Conservation (phyloP, 257 asterid species). For the Solanum okadae region DNA sequence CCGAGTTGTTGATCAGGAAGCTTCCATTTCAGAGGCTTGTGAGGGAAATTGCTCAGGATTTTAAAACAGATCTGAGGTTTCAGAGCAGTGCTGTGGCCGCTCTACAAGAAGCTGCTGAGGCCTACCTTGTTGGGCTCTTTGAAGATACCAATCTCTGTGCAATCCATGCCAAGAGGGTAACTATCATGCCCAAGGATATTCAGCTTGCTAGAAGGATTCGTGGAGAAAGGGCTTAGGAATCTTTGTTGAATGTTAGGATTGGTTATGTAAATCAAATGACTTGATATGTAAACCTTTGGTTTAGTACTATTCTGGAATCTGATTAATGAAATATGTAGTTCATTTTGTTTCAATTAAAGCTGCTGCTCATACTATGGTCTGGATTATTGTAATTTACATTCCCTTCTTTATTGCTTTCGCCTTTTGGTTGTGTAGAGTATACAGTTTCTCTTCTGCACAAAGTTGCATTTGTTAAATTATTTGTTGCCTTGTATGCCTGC, state of each 20-base stretch:
- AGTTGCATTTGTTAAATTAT: too few species aligned
- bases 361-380: too few species aligned
- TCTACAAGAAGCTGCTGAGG: not conserved
- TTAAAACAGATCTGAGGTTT: not conserved
- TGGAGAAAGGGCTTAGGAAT: not conserved
- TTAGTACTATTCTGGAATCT: too few species aligned
- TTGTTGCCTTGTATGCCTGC: too few species aligned
- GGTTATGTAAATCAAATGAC: too few species aligned
- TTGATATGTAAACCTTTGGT: too few species aligned
- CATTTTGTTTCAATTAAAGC: too few species aligned
- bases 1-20: not conserved
- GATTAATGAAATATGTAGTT: too few species aligned
- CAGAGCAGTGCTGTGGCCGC: not conserved
- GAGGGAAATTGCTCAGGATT: not conserved
- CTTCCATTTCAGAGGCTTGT: not conserved
- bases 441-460: too few species aligned
- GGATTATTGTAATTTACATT: too few species aligned
- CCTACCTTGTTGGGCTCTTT: not conserved
- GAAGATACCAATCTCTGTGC: not conserved
- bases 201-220: not conserved
- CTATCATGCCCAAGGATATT: not conserved
- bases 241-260: not conserved
- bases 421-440: too few species aligned
- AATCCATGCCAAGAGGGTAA: not conserved
- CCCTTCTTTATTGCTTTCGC: too few species aligned